Conservation (phyloP, 345 rosid species). For the Arabidopsis arenosa region DNA sequence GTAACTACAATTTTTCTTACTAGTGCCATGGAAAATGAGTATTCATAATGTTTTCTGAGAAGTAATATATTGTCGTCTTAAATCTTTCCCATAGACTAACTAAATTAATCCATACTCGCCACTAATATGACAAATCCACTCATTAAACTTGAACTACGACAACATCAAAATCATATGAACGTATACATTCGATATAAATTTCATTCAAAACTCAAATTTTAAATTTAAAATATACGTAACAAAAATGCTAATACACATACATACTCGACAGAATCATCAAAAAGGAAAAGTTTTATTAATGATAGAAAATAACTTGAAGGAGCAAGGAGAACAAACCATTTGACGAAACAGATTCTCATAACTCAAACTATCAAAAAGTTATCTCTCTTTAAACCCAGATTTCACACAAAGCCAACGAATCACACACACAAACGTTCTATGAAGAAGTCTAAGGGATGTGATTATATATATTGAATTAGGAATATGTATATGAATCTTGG, state of each 20-base stretch:
- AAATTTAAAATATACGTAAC: neutral
- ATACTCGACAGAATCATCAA: neutral
- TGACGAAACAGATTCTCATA: constrained; percentile 17
- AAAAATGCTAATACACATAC: neutral
- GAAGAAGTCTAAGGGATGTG: constrained; percentile 22
- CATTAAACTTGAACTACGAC: neutral
- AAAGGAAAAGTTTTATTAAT: neutral
- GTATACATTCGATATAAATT: neutral
- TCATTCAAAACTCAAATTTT: neutral
- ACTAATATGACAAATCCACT: neutral
- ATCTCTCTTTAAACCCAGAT: constrained; percentile 15
- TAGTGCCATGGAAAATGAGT: neutral
- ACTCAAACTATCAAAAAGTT: constrained; percentile 22
- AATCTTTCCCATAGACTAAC: too few relatives aligned
- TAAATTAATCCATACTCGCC: neutral
- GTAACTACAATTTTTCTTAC: too few relatives aligned
- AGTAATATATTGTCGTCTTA: neutral
- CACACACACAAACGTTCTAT: constrained; percentile 23
- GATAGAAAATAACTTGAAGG: neutral
- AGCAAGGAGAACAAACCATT: constrained; percentile 17
- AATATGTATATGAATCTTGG: constrained; percentile 36
- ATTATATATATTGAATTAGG: constrained; percentile 24
- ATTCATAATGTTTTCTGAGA: neutral
- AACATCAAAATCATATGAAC: neutral
- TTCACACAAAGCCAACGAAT: constrained; percentile 40